A percentile compares a stretch with the other conserved stretches of the same genome.
These are phyloP conservation scores for Syzygium malaccense DNA, from an alignment of 441 rosid species.

Conservation along the genomic window DNA sequence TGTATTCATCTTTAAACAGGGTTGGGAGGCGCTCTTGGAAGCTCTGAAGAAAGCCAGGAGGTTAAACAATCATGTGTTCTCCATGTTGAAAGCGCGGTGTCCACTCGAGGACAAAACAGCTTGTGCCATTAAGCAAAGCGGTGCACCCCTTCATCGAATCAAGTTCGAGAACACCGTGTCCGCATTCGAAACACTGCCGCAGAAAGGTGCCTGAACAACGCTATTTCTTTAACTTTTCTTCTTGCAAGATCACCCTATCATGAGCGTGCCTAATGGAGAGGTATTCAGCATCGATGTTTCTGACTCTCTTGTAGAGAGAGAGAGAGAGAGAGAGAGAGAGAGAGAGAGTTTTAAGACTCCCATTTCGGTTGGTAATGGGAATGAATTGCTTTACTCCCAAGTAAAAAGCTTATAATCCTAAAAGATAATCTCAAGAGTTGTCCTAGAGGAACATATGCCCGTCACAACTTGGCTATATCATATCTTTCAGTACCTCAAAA, in stretches of 20 bases:
- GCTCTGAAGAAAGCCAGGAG: conserved; percentile 98
- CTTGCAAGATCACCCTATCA: neutral
- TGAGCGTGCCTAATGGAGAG: neutral
- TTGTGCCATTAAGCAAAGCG: conserved; percentile 96
- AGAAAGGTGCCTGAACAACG: conserved; percentile 54
- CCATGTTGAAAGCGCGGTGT: conserved; percentile 96
- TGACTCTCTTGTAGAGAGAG: neutral
- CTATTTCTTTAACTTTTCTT: neutral
- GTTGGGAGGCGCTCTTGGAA: conserved; percentile 87
- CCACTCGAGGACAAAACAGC: conserved; percentile 96
- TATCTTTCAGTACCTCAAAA: neutral
- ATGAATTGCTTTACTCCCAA: neutral
- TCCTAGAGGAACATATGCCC: neutral
- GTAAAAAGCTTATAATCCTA: neutral
- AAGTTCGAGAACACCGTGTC: conserved; percentile 96
- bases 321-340: neutral
- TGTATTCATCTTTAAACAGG: conserved; percentile 29
- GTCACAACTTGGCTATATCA: neutral
- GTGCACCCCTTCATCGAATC: conserved; percentile 86
- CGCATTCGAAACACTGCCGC: conserved; percentile 97
- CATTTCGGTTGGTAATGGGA: neutral
- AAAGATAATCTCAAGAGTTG: neutral
- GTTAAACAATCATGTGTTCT: conserved; percentile 94
- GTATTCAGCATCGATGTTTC: neutral
- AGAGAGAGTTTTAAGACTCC: neutral